Base-by-base conservation (phyloP, 176 grass and related monocot species). In the Stipa capillata region DNA sequence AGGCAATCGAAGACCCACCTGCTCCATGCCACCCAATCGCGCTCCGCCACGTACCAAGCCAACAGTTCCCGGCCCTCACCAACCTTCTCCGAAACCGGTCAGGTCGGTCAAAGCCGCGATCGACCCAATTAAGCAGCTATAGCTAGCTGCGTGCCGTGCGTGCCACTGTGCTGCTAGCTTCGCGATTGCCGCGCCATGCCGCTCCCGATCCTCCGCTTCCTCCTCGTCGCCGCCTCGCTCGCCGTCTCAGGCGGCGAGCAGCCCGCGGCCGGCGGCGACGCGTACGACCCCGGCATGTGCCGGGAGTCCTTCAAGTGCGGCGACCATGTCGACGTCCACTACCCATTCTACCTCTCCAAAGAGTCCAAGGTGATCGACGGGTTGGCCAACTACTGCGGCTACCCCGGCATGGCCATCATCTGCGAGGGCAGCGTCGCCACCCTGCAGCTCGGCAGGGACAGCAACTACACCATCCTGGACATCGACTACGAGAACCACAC, bases 331-430 rank as follows among this genome's bases (percentile, higher is more conserved):
- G 17, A 65, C 31, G 33, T 85, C 65, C 23, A 48, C 39, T 85
- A 83, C 42, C 85, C 88, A 0, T 87, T 90, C 66, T 83, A 69
- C 71, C 88, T 76, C 15, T 45, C 34, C 67, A 29, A 29, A 54
- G 23, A 67, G 13, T 49, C 71, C 53, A 10, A 1, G 32, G 6
- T 39, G 18, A 23, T 71, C 41, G 37, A 72, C 6, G 78, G 39
- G 8, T 24, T 8, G 43, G 6, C 33, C 16, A 0, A 2, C 8
- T 77, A 69, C 83, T 89, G 89, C 69, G 80, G 92, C n/a, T 86
- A 91, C 69, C 89, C 89, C 0, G 42, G 76, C 41, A 80, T 89
- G 76, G 76, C 41, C 6, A 24, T 91, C 51, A 31, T 10, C 55
- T 94, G 89, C 64, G 53, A 63, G 4, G 37, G 13, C 75, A 27